Percentiles rank a stretch among this genome's conserved stretches.
phyloP scores from a whole-genome alignment of 306 rosid species.

The Vigna unguiculata region DNA sequence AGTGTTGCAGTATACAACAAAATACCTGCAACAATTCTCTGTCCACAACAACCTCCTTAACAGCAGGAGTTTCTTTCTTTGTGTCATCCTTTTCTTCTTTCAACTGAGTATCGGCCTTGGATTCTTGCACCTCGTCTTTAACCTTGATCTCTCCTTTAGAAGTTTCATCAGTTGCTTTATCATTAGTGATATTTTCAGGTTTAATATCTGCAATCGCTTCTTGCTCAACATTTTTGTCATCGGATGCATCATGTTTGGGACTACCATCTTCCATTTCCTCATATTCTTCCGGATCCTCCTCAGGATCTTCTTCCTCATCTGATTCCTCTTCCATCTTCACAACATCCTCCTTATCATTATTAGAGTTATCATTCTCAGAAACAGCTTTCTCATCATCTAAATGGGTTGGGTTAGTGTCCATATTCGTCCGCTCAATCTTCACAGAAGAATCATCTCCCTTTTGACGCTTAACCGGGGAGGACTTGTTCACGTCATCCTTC shows the following conservation, averaged over 20 bases:
- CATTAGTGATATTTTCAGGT: conserved; percentile 51
- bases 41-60: conserved; percentile 66
- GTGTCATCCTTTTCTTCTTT: conserved; percentile 53
- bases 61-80: conserved; percentile 59
- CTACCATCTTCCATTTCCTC: conserved; percentile 74
- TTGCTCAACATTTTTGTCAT: conserved; percentile 55
- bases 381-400: conserved; percentile 56
- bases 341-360: conserved; percentile 55
- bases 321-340: conserved; percentile 70
- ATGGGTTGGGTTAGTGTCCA: conserved; percentile 49
- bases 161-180: conserved; percentile 55
- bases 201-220: conserved; percentile 45
- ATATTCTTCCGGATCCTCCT: conserved; percentile 91
- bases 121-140: conserved; percentile 53
- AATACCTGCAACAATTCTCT: conserved; percentile 85
- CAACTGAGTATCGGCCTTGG: conserved; percentile 48
- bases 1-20: conserved; percentile 5
- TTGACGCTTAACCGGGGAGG: conserved; percentile 62
- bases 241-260: conserved; percentile 55
- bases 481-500: conserved; percentile 52
- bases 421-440: conserved; percentile 54
- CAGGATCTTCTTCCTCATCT: conserved; percentile 79
- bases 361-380: conserved; percentile 50
- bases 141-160: conserved; percentile 51
- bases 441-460: conserved; percentile 63